phyloP scores from a whole-genome alignment of 2,329 filamentous ascomycete species.

The Tolypocladium endophyticum region DNA sequence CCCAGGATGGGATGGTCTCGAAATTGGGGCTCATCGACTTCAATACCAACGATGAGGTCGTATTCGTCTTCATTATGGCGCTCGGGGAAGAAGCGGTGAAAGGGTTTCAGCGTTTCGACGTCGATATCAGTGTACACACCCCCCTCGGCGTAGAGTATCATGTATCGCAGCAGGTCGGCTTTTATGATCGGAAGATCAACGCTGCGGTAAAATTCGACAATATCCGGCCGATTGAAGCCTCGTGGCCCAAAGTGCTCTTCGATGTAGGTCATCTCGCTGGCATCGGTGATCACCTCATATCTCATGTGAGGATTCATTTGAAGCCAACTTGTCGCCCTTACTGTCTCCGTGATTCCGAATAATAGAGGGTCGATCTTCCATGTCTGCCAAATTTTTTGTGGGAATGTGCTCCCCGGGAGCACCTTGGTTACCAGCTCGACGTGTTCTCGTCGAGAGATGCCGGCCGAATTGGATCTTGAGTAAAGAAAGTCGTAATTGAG shows the following conservation, averaged over 20 bases:
- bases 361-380: slow-evolving; percentile 61
- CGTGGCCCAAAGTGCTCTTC: slow-evolving; percentile 55
- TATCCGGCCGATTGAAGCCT: slow-evolving; percentile 57
- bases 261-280: slow-evolving; percentile 56
- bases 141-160: slow-evolving; percentile 64
- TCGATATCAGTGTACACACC: slow-evolving; percentile 56
- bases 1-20: slow-evolving; percentile 54
- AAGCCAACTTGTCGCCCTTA: slow-evolving; percentile 53
- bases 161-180: slow-evolving; percentile 57
- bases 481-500: slow-evolving; percentile 27
- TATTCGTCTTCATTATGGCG: slow-evolving; percentile 54
- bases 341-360: slow-evolving; percentile 54
- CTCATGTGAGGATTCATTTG: slow-evolving; percentile 54
- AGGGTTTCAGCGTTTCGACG: slow-evolving; percentile 22
- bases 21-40: slow-evolving; percentile 61
- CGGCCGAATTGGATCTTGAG: background rate
- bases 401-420: slow-evolving; percentile 33
- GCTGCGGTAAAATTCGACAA: slow-evolving; percentile 48
- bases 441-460: slow-evolving; percentile 9
- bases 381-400: slow-evolving; percentile 64
- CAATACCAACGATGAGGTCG: slow-evolving; percentile 59
- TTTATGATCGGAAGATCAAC: slow-evolving; percentile 55
- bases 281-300: slow-evolving; percentile 61
- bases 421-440: slow-evolving; percentile 3
- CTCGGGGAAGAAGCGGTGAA: slow-evolving; percentile 30